phyloP scores from a whole-genome alignment of 2,329 filamentous ascomycete genomes.

The Tympanopsis confertula region DNA sequence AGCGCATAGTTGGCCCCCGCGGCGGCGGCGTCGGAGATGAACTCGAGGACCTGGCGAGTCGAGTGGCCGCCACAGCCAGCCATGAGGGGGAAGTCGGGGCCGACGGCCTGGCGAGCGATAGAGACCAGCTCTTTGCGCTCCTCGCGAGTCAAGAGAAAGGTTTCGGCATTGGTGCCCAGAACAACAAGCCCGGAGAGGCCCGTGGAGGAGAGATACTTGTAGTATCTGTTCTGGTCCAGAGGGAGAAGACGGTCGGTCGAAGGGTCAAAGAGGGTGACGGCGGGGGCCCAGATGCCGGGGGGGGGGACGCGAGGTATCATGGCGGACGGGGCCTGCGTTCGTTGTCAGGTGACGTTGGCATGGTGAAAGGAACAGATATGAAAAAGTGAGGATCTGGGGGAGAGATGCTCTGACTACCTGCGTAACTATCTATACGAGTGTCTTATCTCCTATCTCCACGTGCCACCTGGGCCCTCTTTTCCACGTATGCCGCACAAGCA shows the following conservation, averaged over 20 bases:
- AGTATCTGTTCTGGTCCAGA: constrained; percentile 35
- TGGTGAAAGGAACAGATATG: no score
- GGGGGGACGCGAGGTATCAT: not conserved
- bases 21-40: constrained; percentile 27
- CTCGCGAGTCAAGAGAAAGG: constrained; percentile 35
- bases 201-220: constrained; percentile 34
- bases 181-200: constrained; percentile 39
- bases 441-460: no score
- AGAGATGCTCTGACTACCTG: no score
- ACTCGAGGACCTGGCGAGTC: constrained; percentile 31
- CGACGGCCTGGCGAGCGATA: constrained; percentile 27
- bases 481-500: no score
- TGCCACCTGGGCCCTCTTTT: no score
- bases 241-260: constrained; percentile 33
- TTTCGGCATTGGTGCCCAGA: constrained; percentile 42
- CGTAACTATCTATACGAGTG: no score
- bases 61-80: constrained; percentile 34
- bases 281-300: constrained; percentile 33
- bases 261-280: constrained; percentile 41
- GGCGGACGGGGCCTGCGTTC: no score
- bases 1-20: constrained; percentile 34
- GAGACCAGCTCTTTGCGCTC: constrained; percentile 29
- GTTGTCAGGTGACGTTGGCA: no score
- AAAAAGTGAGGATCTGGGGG: no score
- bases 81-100: constrained; percentile 31